These are phyloP conservation scores for Kwoniella sp. DNA, from an alignment of 768 basidiomycete genomes.

Conservation along the genomic window DNA sequence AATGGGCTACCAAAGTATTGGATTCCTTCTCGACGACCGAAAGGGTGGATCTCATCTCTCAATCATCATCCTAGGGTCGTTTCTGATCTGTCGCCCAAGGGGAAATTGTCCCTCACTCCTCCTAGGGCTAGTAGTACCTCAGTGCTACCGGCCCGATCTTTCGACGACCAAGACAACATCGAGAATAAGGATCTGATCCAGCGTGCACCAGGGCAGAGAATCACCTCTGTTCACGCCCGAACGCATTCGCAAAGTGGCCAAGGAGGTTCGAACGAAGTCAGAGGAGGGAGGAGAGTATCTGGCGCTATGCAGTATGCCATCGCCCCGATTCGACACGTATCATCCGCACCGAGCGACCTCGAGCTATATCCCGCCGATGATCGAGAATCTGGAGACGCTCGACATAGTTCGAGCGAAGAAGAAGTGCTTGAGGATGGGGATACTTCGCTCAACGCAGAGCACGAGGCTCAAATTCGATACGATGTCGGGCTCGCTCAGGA, in stretches of 20 bases:
- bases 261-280: background rate
- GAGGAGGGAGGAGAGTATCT: conserved; percentile 18
- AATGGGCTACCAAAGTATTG: background rate
- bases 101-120: background rate
- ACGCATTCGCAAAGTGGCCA: background rate
- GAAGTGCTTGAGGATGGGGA: background rate
- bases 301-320: conserved; percentile 27
- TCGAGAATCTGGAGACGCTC: background rate
- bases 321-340: background rate
- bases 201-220: background rate
- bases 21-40: conserved; percentile 13
- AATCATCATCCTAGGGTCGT: conserved; percentile 8
- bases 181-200: background rate
- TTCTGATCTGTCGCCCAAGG: background rate
- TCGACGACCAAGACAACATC: background rate
- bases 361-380: background rate
- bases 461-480: conserved; percentile 12
- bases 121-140: conserved; percentile 2
- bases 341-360: background rate
- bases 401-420: too few species aligned
- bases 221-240: background rate
- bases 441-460: background rate
- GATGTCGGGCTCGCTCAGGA: conserved; percentile 17
- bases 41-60: conserved; percentile 25
- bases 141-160: background rate